phyloP scores from a whole-genome alignment of 2,329 filamentous ascomycete genomes.

The Scortechinia acanthostroma region DNA sequence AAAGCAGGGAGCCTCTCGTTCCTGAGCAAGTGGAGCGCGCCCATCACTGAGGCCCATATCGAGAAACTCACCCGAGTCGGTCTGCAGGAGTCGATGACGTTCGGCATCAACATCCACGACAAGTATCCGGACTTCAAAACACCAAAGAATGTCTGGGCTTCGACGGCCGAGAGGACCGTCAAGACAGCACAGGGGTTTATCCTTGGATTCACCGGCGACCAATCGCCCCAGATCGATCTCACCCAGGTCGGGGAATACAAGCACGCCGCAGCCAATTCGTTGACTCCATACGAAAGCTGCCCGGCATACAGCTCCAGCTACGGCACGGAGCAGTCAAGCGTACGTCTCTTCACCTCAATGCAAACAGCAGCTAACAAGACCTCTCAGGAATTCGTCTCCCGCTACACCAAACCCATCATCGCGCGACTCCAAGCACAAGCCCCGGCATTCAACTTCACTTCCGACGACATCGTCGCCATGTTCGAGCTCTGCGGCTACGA shows the following conservation, averaged over 20 bases:
- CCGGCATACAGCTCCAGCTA: conserved; percentile 38
- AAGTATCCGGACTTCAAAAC: conserved; percentile 32
- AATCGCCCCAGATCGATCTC: conserved; percentile 26
- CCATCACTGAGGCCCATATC: conserved; percentile 31
- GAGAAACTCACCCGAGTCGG: conserved; percentile 36
- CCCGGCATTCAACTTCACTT: conserved; percentile 41
- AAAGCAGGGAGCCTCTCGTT: conserved; percentile 31
- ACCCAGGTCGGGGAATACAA: conserved; percentile 34
- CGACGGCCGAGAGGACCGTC: conserved; percentile 39
- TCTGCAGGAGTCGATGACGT: conserved; percentile 30
- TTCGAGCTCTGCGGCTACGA: conserved; percentile 40
- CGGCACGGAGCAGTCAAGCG: conserved; percentile 34
- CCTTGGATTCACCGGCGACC: conserved; percentile 31
- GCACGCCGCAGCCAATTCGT: conserved; percentile 37
- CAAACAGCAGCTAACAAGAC: conserved; percentile 4
- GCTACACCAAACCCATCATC: conserved; percentile 40
- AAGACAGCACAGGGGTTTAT: conserved; percentile 38
- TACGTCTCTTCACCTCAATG: conserved; percentile 6
- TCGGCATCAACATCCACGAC: conserved; percentile 32
- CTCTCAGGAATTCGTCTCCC: conserved; percentile 23
- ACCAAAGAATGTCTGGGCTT: conserved; percentile 40
- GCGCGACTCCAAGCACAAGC: conserved; percentile 32
- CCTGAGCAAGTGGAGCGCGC: conserved; percentile 31
- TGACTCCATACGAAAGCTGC: conserved; percentile 44
- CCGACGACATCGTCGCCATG: conserved; percentile 38